Percentiles rank a stretch among this genome's conserved stretches.
These are phyloP conservation scores for Pterocarpus macrocarpus DNA, from an alignment of 306 rosid species.

Conservation along the genomic window DNA sequence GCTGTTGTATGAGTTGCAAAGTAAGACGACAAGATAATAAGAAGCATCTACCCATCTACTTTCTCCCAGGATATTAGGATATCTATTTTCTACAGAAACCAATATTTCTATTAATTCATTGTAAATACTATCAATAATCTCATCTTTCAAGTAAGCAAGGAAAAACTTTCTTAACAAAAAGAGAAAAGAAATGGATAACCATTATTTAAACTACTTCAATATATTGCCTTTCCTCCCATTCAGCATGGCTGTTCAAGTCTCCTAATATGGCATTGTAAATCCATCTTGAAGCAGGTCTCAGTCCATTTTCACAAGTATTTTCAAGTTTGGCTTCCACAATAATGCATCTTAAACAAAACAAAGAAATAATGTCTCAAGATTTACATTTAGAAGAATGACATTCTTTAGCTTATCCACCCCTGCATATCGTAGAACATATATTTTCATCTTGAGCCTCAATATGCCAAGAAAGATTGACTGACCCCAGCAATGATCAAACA, in stretches of 20 bases:
- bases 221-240: conserved; percentile 10
- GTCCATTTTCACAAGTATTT: conserved; percentile 10
- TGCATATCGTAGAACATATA: conserved; percentile 25
- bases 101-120: not conserved
- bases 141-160: conserved; percentile 15
- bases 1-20: not conserved
- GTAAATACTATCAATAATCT: conserved; percentile 12
- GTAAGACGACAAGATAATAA: not conserved
- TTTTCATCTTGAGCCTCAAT: conserved; percentile 19
- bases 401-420: conserved; percentile 27
- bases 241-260: conserved; percentile 17
- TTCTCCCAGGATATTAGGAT: not conserved
- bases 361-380: not conserved
- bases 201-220: not conserved
- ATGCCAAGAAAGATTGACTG: not conserved
- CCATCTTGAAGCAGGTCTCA: conserved; percentile 28
- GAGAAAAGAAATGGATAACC: not conserved
- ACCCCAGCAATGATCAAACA: conserved; percentile 11
- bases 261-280: not conserved
- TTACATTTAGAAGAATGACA: conserved; percentile 31
- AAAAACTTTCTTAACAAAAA: not conserved
- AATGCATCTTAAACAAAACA: conserved; percentile 5
- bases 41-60: not conserved
- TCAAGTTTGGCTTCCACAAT: conserved; percentile 30
- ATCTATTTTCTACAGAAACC: not conserved